Base-by-base conservation (phyloP, 441 rosid species). In the Euphorbia celastroides region DNA sequence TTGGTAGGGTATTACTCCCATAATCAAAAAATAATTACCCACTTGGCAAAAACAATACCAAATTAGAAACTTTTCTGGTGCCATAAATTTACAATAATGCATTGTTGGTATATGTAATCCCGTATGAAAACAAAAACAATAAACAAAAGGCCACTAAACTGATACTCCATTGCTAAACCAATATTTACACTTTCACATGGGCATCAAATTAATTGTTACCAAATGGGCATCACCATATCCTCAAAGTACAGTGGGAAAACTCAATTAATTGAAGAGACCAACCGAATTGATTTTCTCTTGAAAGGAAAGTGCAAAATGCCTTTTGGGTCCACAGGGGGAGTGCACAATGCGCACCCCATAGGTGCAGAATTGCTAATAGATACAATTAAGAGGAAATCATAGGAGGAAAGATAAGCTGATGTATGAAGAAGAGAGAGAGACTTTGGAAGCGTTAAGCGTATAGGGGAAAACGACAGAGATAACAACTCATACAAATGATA, bases 401-500 rank as follows among this genome's bases (percentile, higher is more conserved):
- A 59, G 19, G n/a, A 20, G 60, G 38, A 12, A 75, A 64, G 57
- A 22, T 56, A 22, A 44, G 70, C 50, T 25, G 56, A 56, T 30
- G 11, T 8, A 22, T 42, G 4, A 28, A 14, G 48, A 10, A 34
- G 44, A 23, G 41, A 11, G 19, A 30, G 6, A 8, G 3, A n/a
- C 17, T 41, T 16, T 67, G 65, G 66, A 55, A 56, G 36, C 48
- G 25, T n/a, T 34, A 12, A 57, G 25, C 36, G 66, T 38, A 62
- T 73, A 6, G 42, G 8, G 65, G 14, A 57, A 72, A 76, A 78
- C 70, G 78, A 79, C 82, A 62, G 2, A 46, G 22, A 48, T 28
- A 74, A 71, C 72, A 80, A 65, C 64, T 58, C 77, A 57, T 61
- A 38, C 7, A 38, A 51, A 1, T 51, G 13, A 14, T 20, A 20